Percentiles rank a stretch among this genome's conserved stretches.
Conservation (phyloP, 2,329 filamentous ascomycete genomes). For the Phoma sp. region DNA sequence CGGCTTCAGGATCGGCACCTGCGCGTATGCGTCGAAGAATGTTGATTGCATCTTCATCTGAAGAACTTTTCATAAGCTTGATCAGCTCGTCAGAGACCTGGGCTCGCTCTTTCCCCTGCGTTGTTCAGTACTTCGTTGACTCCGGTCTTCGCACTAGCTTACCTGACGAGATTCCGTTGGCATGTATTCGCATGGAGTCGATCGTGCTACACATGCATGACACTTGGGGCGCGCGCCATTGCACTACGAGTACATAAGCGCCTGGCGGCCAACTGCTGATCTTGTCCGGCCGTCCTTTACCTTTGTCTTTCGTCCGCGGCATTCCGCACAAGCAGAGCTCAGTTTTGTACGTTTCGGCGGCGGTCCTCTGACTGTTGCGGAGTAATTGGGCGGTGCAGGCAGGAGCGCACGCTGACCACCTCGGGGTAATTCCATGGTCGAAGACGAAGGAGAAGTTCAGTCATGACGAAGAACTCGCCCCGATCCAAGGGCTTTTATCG, state of each 20-base stretch:
- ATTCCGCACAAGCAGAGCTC: background rate
- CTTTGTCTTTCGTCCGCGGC: conserved; percentile 3
- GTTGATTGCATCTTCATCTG: conserved; percentile 1
- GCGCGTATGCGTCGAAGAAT: conserved; percentile 22
- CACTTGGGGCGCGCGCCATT: conserved; percentile 3
- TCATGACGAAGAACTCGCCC: background rate
- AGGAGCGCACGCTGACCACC: background rate
- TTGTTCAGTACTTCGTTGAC: background rate
- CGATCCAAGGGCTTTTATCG: background rate
- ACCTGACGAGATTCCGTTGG: conserved; percentile 1
- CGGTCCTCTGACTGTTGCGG: background rate
- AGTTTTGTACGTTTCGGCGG: background rate
- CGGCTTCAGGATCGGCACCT: conserved; percentile 17
- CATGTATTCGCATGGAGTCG: background rate
- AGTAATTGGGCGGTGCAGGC: background rate
- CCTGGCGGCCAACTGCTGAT: no score
- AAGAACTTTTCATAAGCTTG: background rate
- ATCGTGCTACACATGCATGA: background rate
- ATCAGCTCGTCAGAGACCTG: background rate
- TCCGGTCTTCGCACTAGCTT: background rate
- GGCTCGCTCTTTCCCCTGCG: background rate
- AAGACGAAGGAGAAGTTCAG: background rate
- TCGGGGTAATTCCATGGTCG: background rate
- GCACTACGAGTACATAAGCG: background rate
- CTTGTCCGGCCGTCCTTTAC: background rate